Conservation (phyloP, 192 early-diverging fungal genomes). For the Spizellomyces sp. region DNA sequence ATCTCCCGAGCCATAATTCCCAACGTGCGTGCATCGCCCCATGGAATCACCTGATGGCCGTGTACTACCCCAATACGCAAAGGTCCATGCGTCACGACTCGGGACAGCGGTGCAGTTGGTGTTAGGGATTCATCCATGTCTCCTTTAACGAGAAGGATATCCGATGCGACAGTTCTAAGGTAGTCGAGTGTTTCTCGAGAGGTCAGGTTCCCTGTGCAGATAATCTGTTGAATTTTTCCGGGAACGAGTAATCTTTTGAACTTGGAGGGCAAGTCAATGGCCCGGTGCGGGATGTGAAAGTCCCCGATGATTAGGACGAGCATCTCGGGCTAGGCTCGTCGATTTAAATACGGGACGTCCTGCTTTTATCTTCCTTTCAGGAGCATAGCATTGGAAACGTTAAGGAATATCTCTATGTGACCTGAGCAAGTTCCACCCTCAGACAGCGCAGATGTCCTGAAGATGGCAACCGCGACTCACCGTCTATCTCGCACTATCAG, state of each 20-base stretch:
- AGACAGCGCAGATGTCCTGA: too few species aligned
- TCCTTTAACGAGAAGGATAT: slow-evolving; percentile 76
- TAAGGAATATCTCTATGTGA: too few species aligned
- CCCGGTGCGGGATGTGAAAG: slow-evolving; percentile 92
- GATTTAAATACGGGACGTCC: too few species aligned
- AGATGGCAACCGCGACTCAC: too few species aligned
- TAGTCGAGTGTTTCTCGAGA: slow-evolving; percentile 87
- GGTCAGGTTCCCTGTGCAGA: slow-evolving; percentile 88
- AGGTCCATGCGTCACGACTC: slow-evolving; percentile 57
- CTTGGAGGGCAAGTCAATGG: slow-evolving; percentile 83
- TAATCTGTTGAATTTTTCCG: slow-evolving; percentile 95
- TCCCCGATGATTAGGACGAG: slow-evolving; percentile 90
- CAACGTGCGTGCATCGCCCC: slow-evolving; percentile 48
- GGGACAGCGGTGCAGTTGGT: slow-evolving; percentile 28
- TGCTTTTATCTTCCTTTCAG: too few species aligned
- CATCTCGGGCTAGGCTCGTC: slow-evolving; percentile 31
- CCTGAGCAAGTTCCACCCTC: too few species aligned
- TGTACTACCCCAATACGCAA: slow-evolving; percentile 69
- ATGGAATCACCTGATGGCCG: slow-evolving; percentile 86
- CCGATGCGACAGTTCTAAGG: slow-evolving; percentile 76
- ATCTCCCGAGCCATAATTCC: slow-evolving; percentile 77
- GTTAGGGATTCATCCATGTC: slow-evolving; percentile 68
- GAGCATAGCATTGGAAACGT: too few species aligned
- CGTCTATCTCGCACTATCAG: too few species aligned
- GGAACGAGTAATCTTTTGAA: slow-evolving; percentile 90